Evolutionary conservation across 2,329 filamentous ascomycete genomes (phyloP), one percentile per base, ranked within the genome.

Genomic region (Penicillium olsonii): DNA sequence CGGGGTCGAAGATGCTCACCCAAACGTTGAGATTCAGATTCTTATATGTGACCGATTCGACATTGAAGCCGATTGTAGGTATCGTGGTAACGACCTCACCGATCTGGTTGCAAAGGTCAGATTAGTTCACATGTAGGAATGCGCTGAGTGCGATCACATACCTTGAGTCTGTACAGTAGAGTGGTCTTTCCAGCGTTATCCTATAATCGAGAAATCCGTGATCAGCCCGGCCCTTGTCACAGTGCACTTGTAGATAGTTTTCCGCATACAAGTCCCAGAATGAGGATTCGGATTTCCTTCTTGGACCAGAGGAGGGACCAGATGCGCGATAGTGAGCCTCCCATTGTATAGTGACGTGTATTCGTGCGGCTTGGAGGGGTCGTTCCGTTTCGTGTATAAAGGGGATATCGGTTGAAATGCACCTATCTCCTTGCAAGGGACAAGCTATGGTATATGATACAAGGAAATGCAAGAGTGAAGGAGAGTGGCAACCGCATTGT

Each of bases 171-270:
- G 78, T 99, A 99, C 50, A 99, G 79, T 52, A 99, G 80, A 26
- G 94, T 99, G 37, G 94, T 99, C 78, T 99, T 99, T 72, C 94
- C 94, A 40, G 94, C 94, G 74, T 97, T 97, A 75, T 99, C 94
- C 90, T 97, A 69, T 31, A 57, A 10, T 18, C 44, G 20, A 38
- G 35, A 37, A 40, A 33, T 17, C 22, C 20, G n/a, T 17, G 3
- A 37, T 61, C 38, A 60, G 57, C 34, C 45, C 42, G n/a, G 14
- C 37, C 43, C 20, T 27, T 39, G 37, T 34, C 24, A n/a, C n/a
- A 34, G 47, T 45, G 10, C n/a, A 26, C 27, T 35, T 35, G 39
- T 20, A 40, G n/a, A 29, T 44, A 22, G 37, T 42, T 38, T 29
- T 41, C 34, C 39, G 70, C 85, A 62, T 87, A 96, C 92, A 75